Base-by-base conservation (phyloP, 208 protist species). In the Eutreptiella sp. region DNA sequence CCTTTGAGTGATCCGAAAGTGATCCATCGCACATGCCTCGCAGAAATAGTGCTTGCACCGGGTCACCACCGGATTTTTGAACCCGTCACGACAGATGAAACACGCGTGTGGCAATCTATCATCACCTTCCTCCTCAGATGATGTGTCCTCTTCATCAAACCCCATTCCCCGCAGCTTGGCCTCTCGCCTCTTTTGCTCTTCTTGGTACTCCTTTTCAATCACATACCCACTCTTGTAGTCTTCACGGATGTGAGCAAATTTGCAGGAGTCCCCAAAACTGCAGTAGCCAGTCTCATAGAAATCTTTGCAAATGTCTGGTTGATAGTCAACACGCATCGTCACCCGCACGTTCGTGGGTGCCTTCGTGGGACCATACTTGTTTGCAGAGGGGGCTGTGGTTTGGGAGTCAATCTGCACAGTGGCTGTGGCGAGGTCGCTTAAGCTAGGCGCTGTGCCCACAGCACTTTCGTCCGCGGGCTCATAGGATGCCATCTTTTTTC, bases 281-380 rank as follows among this genome's bases (percentile, higher is more conserved):
- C 53, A 76, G 42, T 39, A 71, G 16, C 72, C 76, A 11, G 73
- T 82, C 34, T 81, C 73, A 14, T 73, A 70, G 53, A 63, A 82
- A 59, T 82, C 76, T 28, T 82, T 82, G 43, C 76, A 82, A 1
- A 82, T 45, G 58, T 81, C 76, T 7, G 76, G 76, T 45, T 77
- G 48, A 54, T 80, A 79, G 58, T 80, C 75, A 33, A 80, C 53
- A 19, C 57, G 36, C 11, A 28, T 52, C 0, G 42, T 67, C 1
- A 73, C 45, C 14, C 66, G 38, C 27, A 73, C 42, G 34, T 64
- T 26, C 21, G 45, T 36, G 11, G 65, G 52, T 0, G 58, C 53
- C 28, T 46, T 36, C 27, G 23, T 46, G 3, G 72, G 72, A 0
- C 72, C 72, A n/a, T n/a, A n/a, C n/a, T n/a, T n/a, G n/a, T n/a